Percentiles rank a stretch among this genome's conserved stretches.
Conservation (phyloP, 257 asterid genomes). For the Echium plantagineum region DNA sequence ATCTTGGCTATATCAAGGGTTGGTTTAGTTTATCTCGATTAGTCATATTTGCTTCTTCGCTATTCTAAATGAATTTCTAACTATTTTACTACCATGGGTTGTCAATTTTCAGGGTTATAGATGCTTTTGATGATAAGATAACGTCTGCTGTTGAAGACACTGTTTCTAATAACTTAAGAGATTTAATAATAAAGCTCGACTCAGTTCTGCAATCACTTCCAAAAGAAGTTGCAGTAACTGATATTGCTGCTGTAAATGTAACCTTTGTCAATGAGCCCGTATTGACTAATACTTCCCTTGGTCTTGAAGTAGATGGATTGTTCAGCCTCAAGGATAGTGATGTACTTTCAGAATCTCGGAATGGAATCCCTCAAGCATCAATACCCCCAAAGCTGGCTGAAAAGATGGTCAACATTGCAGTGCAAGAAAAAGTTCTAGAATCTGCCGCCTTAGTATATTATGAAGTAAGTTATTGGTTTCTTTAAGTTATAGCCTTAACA, state of each 20-base stretch:
- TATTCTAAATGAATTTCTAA: neutral
- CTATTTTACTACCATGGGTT: neutral
- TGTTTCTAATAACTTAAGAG: conserved; percentile 46
- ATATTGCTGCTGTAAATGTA: conserved; percentile 48
- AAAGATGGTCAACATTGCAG: conserved; percentile 55
- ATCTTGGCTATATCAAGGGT: conserved; percentile 99
- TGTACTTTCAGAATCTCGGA: conserved; percentile 18
- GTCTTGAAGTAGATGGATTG: conserved; percentile 59
- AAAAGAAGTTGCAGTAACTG: conserved; percentile 50
- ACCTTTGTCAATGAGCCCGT: conserved; percentile 61
- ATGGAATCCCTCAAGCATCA: conserved; percentile 20
- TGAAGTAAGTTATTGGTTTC: conserved; percentile 36
- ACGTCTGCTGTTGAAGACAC: conserved; percentile 66
- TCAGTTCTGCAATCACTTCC: conserved; percentile 60
- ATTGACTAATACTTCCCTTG: conserved; percentile 44
- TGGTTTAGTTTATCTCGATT: conserved; percentile 1
- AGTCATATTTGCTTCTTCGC: neutral
- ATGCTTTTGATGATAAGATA: conserved; percentile 60
- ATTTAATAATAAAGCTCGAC: conserved; percentile 44
- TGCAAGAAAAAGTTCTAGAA: conserved; percentile 63
- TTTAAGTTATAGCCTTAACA: neutral
- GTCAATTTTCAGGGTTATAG: conserved; percentile 43
- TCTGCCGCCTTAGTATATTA: conserved; percentile 70
- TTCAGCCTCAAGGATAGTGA: conserved; percentile 32
- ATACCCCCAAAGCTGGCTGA: conserved; percentile 32